Evolutionary conservation across 2,329 filamentous ascomycete genomes (phyloP).

Genomic region (Akanthomyces uredinophilus): DNA sequence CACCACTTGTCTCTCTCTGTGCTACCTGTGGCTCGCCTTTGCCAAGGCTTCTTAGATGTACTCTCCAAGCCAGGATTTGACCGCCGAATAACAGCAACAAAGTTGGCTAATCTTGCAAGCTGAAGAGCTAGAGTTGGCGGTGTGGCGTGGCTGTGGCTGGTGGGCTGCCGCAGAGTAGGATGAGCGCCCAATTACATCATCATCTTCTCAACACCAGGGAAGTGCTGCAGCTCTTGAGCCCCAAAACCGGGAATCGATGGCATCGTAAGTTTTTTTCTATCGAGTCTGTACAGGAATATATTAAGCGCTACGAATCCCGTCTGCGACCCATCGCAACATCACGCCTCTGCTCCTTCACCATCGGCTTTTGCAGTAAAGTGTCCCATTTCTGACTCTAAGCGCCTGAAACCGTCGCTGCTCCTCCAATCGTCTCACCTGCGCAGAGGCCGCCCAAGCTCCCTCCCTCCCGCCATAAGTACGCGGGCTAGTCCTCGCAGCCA

Average conservation of each 20-base stretch:
- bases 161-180: not conserved
- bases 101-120: no score
- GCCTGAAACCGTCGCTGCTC: conserved; percentile 7
- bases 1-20: no score
- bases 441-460: conserved; percentile 2
- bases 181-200: conserved; percentile 15
- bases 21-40: no score
- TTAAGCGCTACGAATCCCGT: not conserved
- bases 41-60: no score
- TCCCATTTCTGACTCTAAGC: conserved; percentile 1
- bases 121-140: not conserved
- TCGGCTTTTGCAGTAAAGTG: not conserved
- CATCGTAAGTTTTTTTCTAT: not conserved
- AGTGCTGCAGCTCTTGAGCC: not conserved
- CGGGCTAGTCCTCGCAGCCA: not conserved
- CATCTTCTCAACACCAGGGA: not conserved
- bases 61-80: no score
- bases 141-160: conserved; percentile 5
- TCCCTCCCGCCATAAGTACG: not conserved
- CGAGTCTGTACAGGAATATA: not conserved
- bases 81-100: not conserved
- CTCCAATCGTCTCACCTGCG: conserved; percentile 3
- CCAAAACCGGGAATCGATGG: conserved; percentile 5
- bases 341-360: not conserved
- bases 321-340: not conserved